phyloP scores from a whole-genome alignment of 192 early-diverging fungal species.

The Chytriomyces confervae region DNA sequence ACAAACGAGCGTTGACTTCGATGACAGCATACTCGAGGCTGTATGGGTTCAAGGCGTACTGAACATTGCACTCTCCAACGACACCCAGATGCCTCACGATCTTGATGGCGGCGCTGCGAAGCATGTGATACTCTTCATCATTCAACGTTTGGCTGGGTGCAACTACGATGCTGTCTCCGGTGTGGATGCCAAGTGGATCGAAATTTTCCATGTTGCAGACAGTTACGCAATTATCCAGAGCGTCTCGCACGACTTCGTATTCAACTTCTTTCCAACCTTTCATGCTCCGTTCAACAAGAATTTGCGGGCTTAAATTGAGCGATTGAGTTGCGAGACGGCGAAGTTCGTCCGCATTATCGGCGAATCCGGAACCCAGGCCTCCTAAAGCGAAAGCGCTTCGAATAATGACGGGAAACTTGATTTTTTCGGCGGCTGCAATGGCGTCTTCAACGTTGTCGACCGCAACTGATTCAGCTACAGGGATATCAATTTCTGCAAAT shows the following conservation, averaged over 20 bases:
- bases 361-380: conserved; percentile 98
- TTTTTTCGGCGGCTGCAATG: conserved; percentile 78
- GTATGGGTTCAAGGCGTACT: conserved; percentile 93
- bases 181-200: conserved; percentile 97
- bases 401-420: conserved; percentile 94
- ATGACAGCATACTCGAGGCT: conserved; percentile 91
- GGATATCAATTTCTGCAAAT: conserved; percentile 75
- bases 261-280: conserved; percentile 99
- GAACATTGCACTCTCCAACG: conserved; percentile 98
- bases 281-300: conserved; percentile 94
- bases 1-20: conserved; percentile 97
- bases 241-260: conserved; percentile 98
- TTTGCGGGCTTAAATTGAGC: conserved; percentile 85
- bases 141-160: conserved; percentile 95
- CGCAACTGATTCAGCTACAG: conserved; percentile 86
- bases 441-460: conserved; percentile 89
- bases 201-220: conserved; percentile 99
- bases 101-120: conserved; percentile 93
- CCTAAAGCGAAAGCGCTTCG: conserved; percentile 94
- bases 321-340: conserved; percentile 81
- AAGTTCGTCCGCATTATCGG: conserved; percentile 75
- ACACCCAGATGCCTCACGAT: conserved; percentile 96
- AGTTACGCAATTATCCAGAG: conserved; percentile 96
- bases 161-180: conserved; percentile 98
- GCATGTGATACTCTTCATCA: conserved; percentile 96